These are phyloP conservation scores for Taphrina deformans DNA, from an alignment of 1,139 yeast species.

Conservation along the genomic window DNA sequence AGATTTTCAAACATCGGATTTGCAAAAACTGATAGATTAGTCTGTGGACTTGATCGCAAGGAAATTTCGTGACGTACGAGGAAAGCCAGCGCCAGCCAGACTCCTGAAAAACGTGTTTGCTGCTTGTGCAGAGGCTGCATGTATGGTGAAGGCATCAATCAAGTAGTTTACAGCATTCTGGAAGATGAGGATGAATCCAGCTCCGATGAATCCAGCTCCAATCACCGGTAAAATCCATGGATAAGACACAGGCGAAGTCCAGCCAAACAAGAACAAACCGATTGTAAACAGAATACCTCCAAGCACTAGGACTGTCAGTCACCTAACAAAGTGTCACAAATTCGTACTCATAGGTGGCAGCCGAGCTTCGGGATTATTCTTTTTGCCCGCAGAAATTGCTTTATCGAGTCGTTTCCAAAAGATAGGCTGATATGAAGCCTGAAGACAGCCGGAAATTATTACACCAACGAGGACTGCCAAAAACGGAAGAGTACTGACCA, in stretches of 20 bases:
- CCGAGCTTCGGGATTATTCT: conserved; percentile 75
- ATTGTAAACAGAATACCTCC: conserved; percentile 58
- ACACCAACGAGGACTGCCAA: conserved; percentile 73
- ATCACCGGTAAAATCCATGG: conserved; percentile 50
- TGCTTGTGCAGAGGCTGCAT: conserved; percentile 71
- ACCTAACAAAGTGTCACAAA: no score
- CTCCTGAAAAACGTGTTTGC: conserved; percentile 66
- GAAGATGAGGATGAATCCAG: conserved; percentile 42
- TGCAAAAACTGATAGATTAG: conserved; percentile 49
- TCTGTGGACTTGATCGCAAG: no score
- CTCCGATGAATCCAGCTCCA: conserved; percentile 49
- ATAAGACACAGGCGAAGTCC: conserved; percentile 15
- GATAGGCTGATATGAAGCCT: conserved; percentile 8
- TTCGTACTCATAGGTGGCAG: conserved; percentile 65
- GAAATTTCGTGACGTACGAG: conserved; percentile 19
- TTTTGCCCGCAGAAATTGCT: conserved; percentile 53
- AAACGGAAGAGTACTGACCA: conserved; percentile 74
- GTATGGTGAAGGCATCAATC: conserved; percentile 55
- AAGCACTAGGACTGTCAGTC: conserved; percentile 43
- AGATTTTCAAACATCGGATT: conserved; percentile 71
- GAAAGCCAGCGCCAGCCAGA: conserved; percentile 59
- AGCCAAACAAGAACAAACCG: conserved; percentile 21
- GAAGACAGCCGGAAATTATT: conserved; percentile 46
- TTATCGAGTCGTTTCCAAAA: conserved; percentile 9
- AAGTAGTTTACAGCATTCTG: conserved; percentile 54